These are phyloP conservation scores for Neodidymelliopsis sp. DNA, from an alignment of 2,329 filamentous ascomycete genomes.

Conservation along the genomic window DNA sequence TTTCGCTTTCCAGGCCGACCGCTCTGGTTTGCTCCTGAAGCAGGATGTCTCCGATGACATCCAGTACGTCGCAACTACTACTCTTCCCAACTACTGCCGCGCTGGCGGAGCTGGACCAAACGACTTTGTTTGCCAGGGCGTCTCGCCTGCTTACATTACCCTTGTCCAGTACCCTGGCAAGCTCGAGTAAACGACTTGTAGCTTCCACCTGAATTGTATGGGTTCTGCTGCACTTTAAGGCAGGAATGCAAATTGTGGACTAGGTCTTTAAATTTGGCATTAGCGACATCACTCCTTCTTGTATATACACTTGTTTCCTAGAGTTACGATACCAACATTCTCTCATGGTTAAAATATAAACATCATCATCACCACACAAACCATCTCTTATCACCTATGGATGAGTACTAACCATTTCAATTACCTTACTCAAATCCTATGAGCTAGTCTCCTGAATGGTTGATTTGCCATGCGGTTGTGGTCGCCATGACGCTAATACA, in stretches of 20 bases:
- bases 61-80: slow-evolving; percentile 22
- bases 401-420: too few relatives aligned
- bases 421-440: too few relatives aligned
- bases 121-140: slow-evolving; percentile 75
- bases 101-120: slow-evolving; percentile 50
- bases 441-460: too few relatives aligned
- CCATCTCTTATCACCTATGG: too few relatives aligned
- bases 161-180: slow-evolving; percentile 21
- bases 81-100: slow-evolving; percentile 24
- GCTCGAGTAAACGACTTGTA: slow-evolving; percentile 2
- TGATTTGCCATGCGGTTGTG: too few relatives aligned
- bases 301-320: slow-evolving; percentile 1
- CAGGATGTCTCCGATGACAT: slow-evolving; percentile 20
- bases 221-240: too few relatives aligned
- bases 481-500: too few relatives aligned
- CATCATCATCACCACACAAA: too few relatives aligned
- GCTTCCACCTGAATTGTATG: background rate
- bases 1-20: slow-evolving; percentile 23
- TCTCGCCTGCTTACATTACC: slow-evolving; percentile 63
- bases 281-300: slow-evolving; percentile 6
- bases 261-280: slow-evolving; percentile 1
- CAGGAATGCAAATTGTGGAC: too few relatives aligned
- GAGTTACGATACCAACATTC: background rate
- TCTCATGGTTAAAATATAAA: background rate
- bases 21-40: slow-evolving; percentile 23